Base-by-base conservation (phyloP, 352 stramenopile species). In the Pythium inflatum region DNA sequence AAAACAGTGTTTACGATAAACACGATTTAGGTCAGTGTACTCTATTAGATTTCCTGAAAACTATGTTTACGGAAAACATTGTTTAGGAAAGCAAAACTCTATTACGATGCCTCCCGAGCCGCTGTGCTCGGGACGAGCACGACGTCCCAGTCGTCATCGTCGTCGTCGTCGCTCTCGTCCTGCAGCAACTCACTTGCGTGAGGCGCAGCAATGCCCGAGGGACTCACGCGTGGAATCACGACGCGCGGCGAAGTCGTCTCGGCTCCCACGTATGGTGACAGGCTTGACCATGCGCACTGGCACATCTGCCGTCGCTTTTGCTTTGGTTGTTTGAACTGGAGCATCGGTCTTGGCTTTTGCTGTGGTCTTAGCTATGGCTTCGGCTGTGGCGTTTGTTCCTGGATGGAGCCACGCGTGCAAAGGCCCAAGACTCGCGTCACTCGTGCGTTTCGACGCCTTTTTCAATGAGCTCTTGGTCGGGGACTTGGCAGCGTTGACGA, bases 131-230 rank as follows among this genome's bases (percentile, higher is more conserved):
- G 53, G 11, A 66, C 65, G 22, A 70, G 54, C n/a, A 70, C 41
- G 13, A 70, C 51, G 13, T 63, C 53, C 53, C 63, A 70, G n/a
- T 56, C 31, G 1, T 18, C 53, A 14, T 50, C 63, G 53, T 64
- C 34, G 31, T 54, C 53, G 30, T 53, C 33, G 49, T 43, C n/a
- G 31, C 20, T 14, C 20, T n/a, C n/a, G n/a, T n/a, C n/a, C n/a
- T n/a, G n/a, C n/a, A n/a, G n/a, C n/a, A n/a, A n/a, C n/a, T n/a
- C n/a, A n/a, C n/a, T 2, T 1, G 33, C 18, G 16, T 12, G 18
- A 1, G 12, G 8, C 16, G 59, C 33, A 8, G 33, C 48, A 25
- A 51, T 20, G 33, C 59, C 59, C 28, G 16, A 24, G 24, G 54
- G 51, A 41, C 48, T 59, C 24, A 58, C 34, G 2, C 20, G 16